Evolutionary conservation across 2,329 filamentous ascomycete genomes (phyloP).

Genomic region (Neopestalotiopsis clavispora): DNA sequence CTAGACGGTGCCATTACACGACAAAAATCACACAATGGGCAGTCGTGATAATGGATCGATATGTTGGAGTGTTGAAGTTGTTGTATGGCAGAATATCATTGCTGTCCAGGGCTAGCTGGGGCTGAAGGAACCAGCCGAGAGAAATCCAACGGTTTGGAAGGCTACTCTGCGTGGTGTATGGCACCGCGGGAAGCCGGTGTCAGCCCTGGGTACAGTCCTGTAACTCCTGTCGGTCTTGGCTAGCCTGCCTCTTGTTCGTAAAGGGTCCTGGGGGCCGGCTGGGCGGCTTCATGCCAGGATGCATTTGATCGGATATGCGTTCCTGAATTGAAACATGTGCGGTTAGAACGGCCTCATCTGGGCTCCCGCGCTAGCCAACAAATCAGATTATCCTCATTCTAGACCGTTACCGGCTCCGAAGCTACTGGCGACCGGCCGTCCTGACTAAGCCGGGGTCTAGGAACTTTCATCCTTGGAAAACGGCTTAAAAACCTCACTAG

Average conservation of each 20-base stretch:
- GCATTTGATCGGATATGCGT: background rate
- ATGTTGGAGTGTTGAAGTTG: background rate
- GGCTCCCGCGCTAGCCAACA: background rate
- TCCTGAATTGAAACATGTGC: background rate
- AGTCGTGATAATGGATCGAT: background rate
- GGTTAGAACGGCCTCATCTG: background rate
- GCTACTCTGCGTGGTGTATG: background rate
- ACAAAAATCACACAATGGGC: background rate
- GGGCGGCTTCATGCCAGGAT: background rate
- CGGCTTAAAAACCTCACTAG: no score
- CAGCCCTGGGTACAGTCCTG: background rate
- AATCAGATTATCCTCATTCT: background rate
- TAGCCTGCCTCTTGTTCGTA: background rate
- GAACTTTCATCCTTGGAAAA: background rate
- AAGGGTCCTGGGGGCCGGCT: background rate
- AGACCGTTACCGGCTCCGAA: background rate
- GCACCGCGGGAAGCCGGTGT: background rate
- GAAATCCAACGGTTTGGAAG: background rate
- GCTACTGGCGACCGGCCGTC: background rate
- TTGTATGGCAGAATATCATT: no score
- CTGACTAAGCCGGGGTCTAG: background rate
- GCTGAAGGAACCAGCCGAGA: background rate
- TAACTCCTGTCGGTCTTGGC: conserved; percentile 1
- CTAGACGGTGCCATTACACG: background rate
- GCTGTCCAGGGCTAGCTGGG: background rate